Conservation (phyloP, 2,329 filamentous ascomycete genomes). For the Exophiala aquamarina region DNA sequence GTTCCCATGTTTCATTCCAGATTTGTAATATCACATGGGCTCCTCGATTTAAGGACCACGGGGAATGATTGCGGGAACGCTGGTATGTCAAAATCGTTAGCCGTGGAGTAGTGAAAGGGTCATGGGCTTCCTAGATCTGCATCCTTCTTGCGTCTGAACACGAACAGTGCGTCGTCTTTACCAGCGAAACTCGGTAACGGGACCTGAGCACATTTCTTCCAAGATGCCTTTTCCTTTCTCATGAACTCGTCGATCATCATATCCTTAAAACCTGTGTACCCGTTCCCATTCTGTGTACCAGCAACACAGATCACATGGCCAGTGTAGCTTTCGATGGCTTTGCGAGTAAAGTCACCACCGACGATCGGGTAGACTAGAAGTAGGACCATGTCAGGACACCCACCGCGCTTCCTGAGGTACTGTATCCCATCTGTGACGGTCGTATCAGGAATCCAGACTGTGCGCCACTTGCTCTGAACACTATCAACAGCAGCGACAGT, state of each 20-base stretch:
- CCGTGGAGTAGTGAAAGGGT: too few species aligned
- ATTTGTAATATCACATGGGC: too few species aligned
- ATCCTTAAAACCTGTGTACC: slow-evolving; percentile 68
- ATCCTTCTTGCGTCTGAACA: slow-evolving; percentile 46
- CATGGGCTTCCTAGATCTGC: too few species aligned
- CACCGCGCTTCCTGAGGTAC: slow-evolving; percentile 54
- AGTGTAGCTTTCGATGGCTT: slow-evolving; percentile 60
- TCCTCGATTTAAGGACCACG: too few species aligned
- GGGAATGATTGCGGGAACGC: too few species aligned
- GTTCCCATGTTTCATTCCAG: too few species aligned
- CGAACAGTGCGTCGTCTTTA: slow-evolving; percentile 73
- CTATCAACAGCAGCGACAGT: slow-evolving; percentile 65
- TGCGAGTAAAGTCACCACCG: slow-evolving; percentile 63
- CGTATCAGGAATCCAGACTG: slow-evolving; percentile 68
- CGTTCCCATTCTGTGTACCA: slow-evolving; percentile 72
- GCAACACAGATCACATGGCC: slow-evolving; percentile 69
- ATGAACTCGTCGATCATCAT: slow-evolving; percentile 68
- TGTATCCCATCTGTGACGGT: slow-evolving; percentile 59
- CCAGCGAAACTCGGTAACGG: slow-evolving; percentile 72
- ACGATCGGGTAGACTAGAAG: slow-evolving; percentile 74
- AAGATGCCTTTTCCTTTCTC: slow-evolving; percentile 50
- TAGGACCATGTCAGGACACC: slow-evolving; percentile 59
- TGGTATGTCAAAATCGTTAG: too few species aligned
- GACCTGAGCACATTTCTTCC: slow-evolving; percentile 63
- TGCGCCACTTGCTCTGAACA: slow-evolving; percentile 66